Evolutionary conservation across 371 early-diverging fungal species (phyloP), one percentile per base, ranked within the genome.

Genomic region (Blastocladiella emersonii): DNA sequence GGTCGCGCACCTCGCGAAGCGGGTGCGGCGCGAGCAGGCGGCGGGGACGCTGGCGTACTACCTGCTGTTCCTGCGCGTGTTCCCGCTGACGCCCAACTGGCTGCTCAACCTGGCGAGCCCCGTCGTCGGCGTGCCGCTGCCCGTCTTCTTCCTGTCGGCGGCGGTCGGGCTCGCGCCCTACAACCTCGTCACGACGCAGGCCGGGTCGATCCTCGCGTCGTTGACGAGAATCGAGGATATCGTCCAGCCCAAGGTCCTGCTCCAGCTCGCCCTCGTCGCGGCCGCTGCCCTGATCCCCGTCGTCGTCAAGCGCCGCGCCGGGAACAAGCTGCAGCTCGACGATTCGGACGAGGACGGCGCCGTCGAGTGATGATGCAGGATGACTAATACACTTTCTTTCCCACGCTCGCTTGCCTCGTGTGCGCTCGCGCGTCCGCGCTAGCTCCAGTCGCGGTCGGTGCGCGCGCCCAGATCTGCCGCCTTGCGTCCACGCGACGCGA

Each of bases 81-180:
- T 73, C 49, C 74, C 74, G 13, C 62, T 73, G 34, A 61, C 63
- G 41, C 74, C 74, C 23, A 66, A 65, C 53, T 69, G 72, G 68
- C 59, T 71, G 27, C 44, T 69, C 27, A 69, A 71, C 56, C 45
- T 73, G 17, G 65, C 71, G 3, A 32, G 49, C 7, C 74, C 74
- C n/a, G 63, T 68, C 27, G 63, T 71, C 25, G 70, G 70, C 53
- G 64, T 73, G 8, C 67, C 72, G 6, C 32, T 70, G 45, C 59
- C 64, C 12, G 8, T 17, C 21, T 73, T 73, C 51, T 67, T 63
- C 49, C 7, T 64, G 1, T 61, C 67, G 27, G 63, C 65, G 3
- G 41, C 66, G 34, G 39, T 71, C 37, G 72, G 72, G 56, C 57
- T 71, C 35, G 63, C 63, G 61, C 73, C 73, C 12, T 73, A 65